A percentile compares a stretch with the other conserved stretches of the same genome.
Conservation (phyloP, 805 yeast species). For the Starmera caribaea region DNA sequence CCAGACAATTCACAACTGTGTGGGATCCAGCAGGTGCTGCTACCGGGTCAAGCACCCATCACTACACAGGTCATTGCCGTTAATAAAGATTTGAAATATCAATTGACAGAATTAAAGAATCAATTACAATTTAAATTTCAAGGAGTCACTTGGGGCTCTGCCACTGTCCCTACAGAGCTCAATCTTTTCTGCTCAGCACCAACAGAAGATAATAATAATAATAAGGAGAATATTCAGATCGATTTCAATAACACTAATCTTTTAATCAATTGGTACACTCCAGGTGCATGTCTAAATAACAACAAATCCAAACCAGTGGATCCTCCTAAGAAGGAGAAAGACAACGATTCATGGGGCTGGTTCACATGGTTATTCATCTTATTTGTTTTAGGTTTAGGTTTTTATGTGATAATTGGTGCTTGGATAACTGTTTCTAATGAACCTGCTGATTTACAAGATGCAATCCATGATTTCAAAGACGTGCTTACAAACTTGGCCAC, state of each 20-base stretch:
- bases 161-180: conserved; percentile 35
- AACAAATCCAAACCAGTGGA: conserved; percentile 16
- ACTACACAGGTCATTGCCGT: conserved; percentile 57
- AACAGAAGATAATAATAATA: conserved; percentile 20
- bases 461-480: conserved; percentile 65
- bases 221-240: neutral
- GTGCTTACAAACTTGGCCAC: conserved; percentile 46
- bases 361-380: conserved; percentile 76
- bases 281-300: conserved; percentile 32
- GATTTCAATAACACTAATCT: conserved; percentile 15
- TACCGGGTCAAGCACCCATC: conserved; percentile 39
- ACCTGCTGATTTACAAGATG: conserved; percentile 61
- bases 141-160: conserved; percentile 67
- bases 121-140: conserved; percentile 29
- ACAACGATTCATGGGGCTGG: conserved; percentile 57
- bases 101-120: conserved; percentile 20
- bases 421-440: conserved; percentile 66
- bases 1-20: conserved; percentile 69
- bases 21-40: conserved; percentile 49
- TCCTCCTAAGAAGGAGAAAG: conserved; percentile 13
- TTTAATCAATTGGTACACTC: conserved; percentile 25
- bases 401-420: conserved; percentile 64
- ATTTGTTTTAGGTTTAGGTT: conserved; percentile 57
- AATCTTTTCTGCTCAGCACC: conserved; percentile 43
- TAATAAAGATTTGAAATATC: conserved; percentile 30